Base-by-base conservation (phyloP, 139 green algal genomes). In the Mesotaenium endlicherianum region DNA sequence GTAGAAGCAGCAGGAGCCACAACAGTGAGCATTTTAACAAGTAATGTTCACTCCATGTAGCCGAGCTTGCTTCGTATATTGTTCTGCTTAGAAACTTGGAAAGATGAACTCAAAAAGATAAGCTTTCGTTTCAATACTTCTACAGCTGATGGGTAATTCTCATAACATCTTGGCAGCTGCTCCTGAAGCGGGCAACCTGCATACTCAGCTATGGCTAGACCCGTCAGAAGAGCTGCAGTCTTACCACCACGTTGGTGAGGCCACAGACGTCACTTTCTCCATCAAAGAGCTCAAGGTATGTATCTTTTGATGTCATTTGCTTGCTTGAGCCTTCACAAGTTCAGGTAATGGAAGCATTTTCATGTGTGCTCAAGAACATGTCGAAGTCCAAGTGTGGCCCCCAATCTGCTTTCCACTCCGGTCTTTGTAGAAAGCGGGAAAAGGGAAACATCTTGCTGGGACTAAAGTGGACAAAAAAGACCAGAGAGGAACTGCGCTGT, bases 131-230 rank as follows among this genome's bases (percentile, higher is more conserved):
- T n/a, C n/a, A n/a, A n/a, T n/a, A n/a, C n/a, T n/a, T n/a, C n/a
- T n/a, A n/a, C n/a, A n/a, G n/a, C n/a, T n/a, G n/a, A n/a, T n/a
- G n/a, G n/a, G n/a, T n/a, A n/a, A n/a, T n/a, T n/a, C n/a, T n/a
- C n/a, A n/a, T n/a, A n/a, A n/a, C n/a, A n/a, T n/a, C n/a, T n/a
- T n/a, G n/a, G 47, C 80, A 86, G 80, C 11, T 16, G 44, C 68
- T 39, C 74, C 14, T n/a, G 68, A 72, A 6, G 72, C 76, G 26
- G 45, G 30, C 74, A 70, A 8, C 3, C 34, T 88, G 34, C 57
- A 87, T 38, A 88, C 83, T 34, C 78, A 86, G 67, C 49, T 88
- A 30, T 86, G 83, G 76, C 71, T 88, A 11, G 83, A 88, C 49
- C 83, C 83, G 36, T 26, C 59, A 2, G 57, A 88, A 34, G 79